Percentiles rank a stretch among this genome's conserved stretches.
Conservation (phyloP, 2,329 filamentous ascomycete genomes). For the Trichoderma lentiforme region DNA sequence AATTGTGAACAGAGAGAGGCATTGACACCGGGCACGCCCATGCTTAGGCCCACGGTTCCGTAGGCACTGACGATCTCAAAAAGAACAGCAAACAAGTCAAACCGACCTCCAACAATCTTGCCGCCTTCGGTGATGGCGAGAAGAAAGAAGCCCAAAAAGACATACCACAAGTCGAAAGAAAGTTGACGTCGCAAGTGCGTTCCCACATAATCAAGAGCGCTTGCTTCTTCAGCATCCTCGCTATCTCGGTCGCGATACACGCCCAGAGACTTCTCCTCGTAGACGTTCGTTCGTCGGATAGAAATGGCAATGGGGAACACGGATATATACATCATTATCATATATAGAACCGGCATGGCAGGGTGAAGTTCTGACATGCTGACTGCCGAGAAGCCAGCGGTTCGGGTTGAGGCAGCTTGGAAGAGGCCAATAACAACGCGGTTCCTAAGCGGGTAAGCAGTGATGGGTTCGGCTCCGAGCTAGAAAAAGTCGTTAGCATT, state of each 20-base stretch:
- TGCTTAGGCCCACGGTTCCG: constrained; percentile 86
- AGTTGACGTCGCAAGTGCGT: constrained; percentile 89
- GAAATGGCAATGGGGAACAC: constrained; percentile 96
- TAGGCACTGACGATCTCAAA: constrained; percentile 91
- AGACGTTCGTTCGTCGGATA: constrained; percentile 90
- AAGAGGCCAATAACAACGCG: constrained; percentile 85
- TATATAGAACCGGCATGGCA: constrained; percentile 86
- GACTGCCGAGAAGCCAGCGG: constrained; percentile 83
- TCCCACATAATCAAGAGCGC: constrained; percentile 77
- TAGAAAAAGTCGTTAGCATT: constrained; percentile 34
- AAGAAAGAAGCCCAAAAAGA: constrained; percentile 90
- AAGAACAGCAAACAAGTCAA: constrained; percentile 66
- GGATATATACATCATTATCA: constrained; percentile 99
- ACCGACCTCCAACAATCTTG: constrained; percentile 60
- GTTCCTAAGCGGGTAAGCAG: constrained; percentile 64
- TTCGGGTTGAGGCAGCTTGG: constrained; percentile 84
- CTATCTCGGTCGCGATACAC: constrained; percentile 57
- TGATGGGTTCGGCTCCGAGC: constrained; percentile 70
- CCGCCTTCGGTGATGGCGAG: constrained; percentile 82
- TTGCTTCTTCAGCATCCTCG: constrained; percentile 48
- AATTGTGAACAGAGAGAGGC: constrained; percentile 83
- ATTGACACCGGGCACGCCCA: constrained; percentile 75
- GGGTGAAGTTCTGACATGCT: constrained; percentile 77
- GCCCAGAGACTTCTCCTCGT: constrained; percentile 84
- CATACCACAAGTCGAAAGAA: constrained; percentile 96